Conservation (phyloP, 768 basidiomycete genomes). For the Hirschioporus abietinus region DNA sequence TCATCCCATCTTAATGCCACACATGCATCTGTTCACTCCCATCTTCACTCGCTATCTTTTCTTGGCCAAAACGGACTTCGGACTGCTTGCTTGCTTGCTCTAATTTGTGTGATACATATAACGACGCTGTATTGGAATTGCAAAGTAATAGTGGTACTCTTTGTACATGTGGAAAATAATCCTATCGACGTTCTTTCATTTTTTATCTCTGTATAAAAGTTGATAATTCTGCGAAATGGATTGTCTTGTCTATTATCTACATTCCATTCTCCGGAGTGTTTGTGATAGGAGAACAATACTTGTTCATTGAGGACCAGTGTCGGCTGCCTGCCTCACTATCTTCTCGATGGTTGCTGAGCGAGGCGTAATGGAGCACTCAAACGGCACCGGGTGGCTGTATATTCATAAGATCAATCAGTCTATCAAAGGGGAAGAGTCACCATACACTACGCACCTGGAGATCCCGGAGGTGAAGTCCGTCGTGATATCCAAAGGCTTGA, state of each 20-base stretch:
- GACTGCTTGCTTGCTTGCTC: not conserved
- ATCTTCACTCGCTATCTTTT: not conserved
- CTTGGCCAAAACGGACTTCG: no score
- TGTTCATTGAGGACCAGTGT: not conserved
- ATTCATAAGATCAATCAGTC: no score
- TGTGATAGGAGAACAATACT: not conserved
- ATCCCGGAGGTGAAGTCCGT: not conserved
- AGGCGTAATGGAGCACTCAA: constrained; percentile 24
- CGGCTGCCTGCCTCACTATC: not conserved
- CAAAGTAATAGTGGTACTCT: not conserved
- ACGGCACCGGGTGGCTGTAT: constrained; percentile 22
- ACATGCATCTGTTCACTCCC: not conserved
- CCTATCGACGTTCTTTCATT: not conserved
- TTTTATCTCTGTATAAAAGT: not conserved
- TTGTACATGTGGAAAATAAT: not conserved
- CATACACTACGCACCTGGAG: not conserved
- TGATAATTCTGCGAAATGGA: not conserved
- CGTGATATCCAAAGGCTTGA: not conserved
- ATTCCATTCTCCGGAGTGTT: not conserved
- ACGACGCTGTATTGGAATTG: not conserved
- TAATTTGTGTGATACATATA: not conserved
- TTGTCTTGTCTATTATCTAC: not conserved
- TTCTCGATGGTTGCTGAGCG: constrained; percentile 14
- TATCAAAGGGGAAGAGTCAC: no score
- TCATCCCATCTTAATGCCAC: not conserved